These are phyloP conservation scores for Tetramitus jugosus DNA, from an alignment of 208 protist species.

Conservation along the genomic window DNA sequence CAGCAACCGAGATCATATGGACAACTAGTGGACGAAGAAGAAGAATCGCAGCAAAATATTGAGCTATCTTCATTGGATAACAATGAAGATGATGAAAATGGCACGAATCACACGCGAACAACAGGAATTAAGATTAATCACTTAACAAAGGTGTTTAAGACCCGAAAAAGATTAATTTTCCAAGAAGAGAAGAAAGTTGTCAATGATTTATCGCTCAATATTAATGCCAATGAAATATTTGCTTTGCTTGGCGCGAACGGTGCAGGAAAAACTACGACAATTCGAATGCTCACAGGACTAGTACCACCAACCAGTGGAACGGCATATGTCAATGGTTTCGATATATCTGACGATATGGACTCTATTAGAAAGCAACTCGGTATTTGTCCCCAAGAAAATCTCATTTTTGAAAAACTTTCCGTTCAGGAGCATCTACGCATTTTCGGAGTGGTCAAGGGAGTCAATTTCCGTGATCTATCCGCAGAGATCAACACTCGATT, in stretches of 20 bases:
- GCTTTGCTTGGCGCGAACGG: conserved; percentile 76
- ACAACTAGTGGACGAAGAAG: no score
- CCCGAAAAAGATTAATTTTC: neutral
- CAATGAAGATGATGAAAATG: no score
- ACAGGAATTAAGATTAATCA: neutral
- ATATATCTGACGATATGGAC: conserved; percentile 31
- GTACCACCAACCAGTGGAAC: conserved; percentile 26
- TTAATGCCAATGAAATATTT: conserved; percentile 55
- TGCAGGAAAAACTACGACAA: conserved; percentile 74
- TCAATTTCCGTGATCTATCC: neutral
- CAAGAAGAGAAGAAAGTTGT: neutral
- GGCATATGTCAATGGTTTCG: conserved; percentile 19
- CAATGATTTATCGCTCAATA: neutral
- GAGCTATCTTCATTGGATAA: no score
- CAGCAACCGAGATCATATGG: no score
- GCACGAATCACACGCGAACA: neutral
- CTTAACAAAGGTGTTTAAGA: neutral
- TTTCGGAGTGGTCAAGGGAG: conserved; percentile 31
- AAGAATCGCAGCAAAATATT: no score
- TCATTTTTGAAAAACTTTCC: conserved; percentile 35
- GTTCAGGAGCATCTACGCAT: conserved; percentile 37
- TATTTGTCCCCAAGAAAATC: conserved; percentile 40
- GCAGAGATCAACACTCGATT: neutral
- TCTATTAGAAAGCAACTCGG: conserved; percentile 27
- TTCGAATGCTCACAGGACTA: conserved; percentile 57